A percentile compares a stretch with the other conserved stretches of the same genome.
Conservation (phyloP, 768 basidiomycete species). For the Pisolithus sp. region DNA sequence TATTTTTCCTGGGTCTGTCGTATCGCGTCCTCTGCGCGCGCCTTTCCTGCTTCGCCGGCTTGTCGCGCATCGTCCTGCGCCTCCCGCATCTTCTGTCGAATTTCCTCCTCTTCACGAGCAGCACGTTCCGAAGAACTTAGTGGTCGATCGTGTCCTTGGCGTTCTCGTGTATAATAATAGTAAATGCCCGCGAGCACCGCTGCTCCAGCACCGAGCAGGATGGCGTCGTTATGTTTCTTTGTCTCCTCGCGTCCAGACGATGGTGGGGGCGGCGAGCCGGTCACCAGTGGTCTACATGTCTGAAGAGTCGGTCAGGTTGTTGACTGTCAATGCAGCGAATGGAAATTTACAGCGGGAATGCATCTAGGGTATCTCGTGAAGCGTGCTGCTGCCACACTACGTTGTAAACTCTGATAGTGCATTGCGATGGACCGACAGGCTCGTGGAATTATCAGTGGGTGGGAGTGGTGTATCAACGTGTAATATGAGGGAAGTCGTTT, state of each 20-base stretch:
- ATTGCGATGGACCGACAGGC: not conserved
- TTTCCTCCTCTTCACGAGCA: conserved; percentile 29
- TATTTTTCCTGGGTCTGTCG: conserved; percentile 29
- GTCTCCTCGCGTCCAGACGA: conserved; percentile 4
- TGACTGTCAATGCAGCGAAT: not conserved
- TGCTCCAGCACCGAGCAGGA: conserved; percentile 26
- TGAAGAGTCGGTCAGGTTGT: not conserved
- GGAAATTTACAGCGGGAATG: conserved; percentile 1
- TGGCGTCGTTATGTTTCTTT: conserved; percentile 16
- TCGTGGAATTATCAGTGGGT: not conserved
- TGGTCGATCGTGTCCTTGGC: conserved; percentile 11
- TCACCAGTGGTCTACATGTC: conserved; percentile 11
- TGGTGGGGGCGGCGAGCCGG: conserved; percentile 9
- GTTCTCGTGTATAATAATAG: conserved; percentile 30
- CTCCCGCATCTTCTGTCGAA: conserved; percentile 22
- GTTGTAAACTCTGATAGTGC: not conserved
- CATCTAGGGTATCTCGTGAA: not conserved
- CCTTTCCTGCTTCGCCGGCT: conserved; percentile 26
- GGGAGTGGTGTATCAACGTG: not conserved
- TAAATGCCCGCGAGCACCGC: conserved; percentile 32
- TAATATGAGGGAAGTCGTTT: not conserved
- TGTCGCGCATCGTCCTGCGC: conserved; percentile 10
- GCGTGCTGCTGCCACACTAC: not conserved
- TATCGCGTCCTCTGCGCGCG: conserved; percentile 20
- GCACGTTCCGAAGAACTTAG: conserved; percentile 8